These are phyloP conservation scores for Mastigamoeba balamuthi DNA, from an alignment of 78 protist genomes.

Conservation along the genomic window DNA sequence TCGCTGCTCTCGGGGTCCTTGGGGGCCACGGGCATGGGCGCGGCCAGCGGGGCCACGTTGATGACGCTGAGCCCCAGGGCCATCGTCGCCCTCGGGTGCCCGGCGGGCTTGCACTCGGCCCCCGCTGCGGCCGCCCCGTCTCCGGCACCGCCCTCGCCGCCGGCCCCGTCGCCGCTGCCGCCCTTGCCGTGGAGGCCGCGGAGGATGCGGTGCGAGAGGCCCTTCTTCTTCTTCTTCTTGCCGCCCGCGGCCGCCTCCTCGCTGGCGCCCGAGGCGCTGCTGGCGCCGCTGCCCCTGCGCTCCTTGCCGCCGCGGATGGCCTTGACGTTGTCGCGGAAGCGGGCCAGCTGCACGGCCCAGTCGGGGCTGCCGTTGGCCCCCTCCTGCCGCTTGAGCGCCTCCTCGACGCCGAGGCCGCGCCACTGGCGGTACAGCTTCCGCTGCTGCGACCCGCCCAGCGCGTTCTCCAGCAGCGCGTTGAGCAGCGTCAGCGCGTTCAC, in stretches of 20 bases:
- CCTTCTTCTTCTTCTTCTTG: too few relatives aligned
- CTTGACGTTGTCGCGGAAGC: neutral
- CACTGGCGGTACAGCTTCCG: slow-evolving; percentile 22
- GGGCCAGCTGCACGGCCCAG: neutral
- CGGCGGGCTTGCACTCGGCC: too few relatives aligned
- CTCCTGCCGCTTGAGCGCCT: slow-evolving; percentile 21
- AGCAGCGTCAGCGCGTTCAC: slow-evolving; percentile 28
- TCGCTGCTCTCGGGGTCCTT: neutral
- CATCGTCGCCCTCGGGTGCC: too few relatives aligned
- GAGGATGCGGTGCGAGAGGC: too few relatives aligned
- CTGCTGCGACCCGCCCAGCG: slow-evolving; percentile 24
- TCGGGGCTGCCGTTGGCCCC: slow-evolving; percentile 14
- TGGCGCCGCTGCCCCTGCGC: neutral
- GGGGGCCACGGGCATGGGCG: neutral
- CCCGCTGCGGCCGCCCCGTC: too few relatives aligned
- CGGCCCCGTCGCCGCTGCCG: too few relatives aligned
- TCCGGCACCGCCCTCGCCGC: too few relatives aligned
- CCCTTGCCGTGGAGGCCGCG: too few relatives aligned
- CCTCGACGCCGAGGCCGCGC: slow-evolving; percentile 22
- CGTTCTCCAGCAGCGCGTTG: slow-evolving; percentile 39
- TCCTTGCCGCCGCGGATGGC: slow-evolving; percentile 12
- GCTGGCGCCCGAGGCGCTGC: too few relatives aligned
- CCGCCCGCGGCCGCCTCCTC: too few relatives aligned
- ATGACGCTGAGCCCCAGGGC: too few relatives aligned
- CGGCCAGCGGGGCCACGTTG: too few relatives aligned